These are phyloP conservation scores for Pascua guehoae DNA, from an alignment of 1,284 basidiomycete genomes.

Conservation along the genomic window DNA sequence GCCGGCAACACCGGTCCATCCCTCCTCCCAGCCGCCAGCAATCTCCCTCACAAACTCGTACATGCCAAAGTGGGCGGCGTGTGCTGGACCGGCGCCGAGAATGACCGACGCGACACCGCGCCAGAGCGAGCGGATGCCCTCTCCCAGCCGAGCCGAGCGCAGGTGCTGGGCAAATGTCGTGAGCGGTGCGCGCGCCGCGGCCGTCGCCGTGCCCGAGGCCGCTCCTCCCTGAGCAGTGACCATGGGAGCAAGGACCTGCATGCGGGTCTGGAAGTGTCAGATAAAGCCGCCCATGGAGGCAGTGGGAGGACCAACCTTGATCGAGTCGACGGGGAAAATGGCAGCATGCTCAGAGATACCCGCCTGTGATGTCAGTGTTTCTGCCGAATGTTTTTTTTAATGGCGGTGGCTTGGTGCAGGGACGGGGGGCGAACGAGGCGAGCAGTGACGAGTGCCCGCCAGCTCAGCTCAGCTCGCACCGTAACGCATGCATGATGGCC, in stretches of 20 bases:
- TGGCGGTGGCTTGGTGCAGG: no score
- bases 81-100: conserved; percentile 93
- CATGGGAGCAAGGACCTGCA: conserved; percentile 78
- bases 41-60: conserved; percentile 94
- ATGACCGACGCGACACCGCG: conserved; percentile 96
- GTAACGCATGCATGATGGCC: no score
- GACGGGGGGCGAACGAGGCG: background rate
- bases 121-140: conserved; percentile 89
- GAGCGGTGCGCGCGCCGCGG: conserved; percentile 27
- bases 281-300: background rate
- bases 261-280: conserved; percentile 70
- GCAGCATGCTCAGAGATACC: conserved; percentile 98
- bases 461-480: no score
- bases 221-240: conserved; percentile 52
- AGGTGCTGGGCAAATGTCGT: conserved; percentile 43
- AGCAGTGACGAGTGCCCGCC: no score
- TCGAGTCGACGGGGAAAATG: conserved; percentile 98
- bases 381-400: no score
- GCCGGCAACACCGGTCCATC: conserved; percentile 44
- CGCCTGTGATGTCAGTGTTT: conserved; percentile 57
- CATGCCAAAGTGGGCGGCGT: conserved; percentile 96
- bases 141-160: conserved; percentile 70
- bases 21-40: conserved; percentile 63
- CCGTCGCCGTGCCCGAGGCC: conserved; percentile 65
- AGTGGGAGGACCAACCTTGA: conserved; percentile 74